These are phyloP conservation scores for Amauroascus verrucosus DNA, from an alignment of 2,329 filamentous ascomycete species.

Conservation along the genomic window DNA sequence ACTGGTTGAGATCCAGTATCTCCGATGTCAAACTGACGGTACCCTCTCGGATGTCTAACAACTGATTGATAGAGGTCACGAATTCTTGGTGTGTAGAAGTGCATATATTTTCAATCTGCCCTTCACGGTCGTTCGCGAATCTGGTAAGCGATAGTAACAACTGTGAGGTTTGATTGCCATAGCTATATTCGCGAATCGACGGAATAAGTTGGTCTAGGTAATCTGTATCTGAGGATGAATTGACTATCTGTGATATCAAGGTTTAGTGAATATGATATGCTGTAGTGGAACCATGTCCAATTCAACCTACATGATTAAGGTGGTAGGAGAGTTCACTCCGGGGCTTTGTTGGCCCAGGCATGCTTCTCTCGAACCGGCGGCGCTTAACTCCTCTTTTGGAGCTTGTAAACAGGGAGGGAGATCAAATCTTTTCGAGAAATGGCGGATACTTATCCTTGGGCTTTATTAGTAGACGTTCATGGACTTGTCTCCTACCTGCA, in stretches of 20 bases:
- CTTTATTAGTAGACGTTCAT: background rate
- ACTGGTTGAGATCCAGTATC: constrained; percentile 84
- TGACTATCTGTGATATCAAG: constrained; percentile 58
- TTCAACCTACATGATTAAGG: constrained; percentile 30
- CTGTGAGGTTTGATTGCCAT: constrained; percentile 59
- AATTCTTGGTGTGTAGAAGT: constrained; percentile 96
- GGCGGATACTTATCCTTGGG: too few species aligned
- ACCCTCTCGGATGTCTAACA: constrained; percentile 84
- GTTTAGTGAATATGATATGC: background rate
- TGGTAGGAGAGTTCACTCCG: constrained; percentile 31
- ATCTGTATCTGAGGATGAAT: constrained; percentile 81
- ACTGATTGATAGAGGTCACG: constrained; percentile 80
- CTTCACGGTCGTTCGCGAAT: constrained; percentile 77
- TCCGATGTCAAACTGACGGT: constrained; percentile 82
- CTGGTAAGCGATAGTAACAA: constrained; percentile 68
- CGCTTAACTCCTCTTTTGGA: too few species aligned
- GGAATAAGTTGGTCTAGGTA: constrained; percentile 94
- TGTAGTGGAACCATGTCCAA: background rate
- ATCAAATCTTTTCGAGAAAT: background rate
- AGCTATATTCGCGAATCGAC: constrained; percentile 79
- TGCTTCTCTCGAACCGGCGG: background rate
- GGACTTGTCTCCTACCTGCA: background rate
- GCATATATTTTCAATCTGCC: constrained; percentile 88
- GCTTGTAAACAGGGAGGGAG: background rate
- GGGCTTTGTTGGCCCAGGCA: constrained; percentile 5